These are phyloP conservation scores for Penicillium sp. DNA, from an alignment of 2,329 filamentous ascomycete species.

Conservation along the genomic window DNA sequence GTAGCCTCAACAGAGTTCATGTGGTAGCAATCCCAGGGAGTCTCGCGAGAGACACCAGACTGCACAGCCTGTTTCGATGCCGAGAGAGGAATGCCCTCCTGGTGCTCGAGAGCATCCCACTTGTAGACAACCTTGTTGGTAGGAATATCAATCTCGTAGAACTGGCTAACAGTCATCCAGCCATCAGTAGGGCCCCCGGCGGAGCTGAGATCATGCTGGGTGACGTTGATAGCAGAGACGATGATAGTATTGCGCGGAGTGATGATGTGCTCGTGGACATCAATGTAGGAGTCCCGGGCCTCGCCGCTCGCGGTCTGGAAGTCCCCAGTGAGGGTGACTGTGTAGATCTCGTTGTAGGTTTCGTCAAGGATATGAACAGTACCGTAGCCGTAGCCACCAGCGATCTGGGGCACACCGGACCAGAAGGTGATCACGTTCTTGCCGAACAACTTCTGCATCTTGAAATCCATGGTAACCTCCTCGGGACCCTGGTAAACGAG, in stretches of 20 bases:
- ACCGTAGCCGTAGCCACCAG: conserved; percentile 30
- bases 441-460: conserved; percentile 31
- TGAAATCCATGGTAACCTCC: conserved; percentile 31
- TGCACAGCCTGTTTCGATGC: conserved; percentile 14
- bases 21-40: conserved; percentile 38
- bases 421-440: conserved; percentile 37
- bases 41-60: conserved; percentile 10
- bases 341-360: conserved; percentile 36
- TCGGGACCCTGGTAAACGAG: conserved; percentile 36
- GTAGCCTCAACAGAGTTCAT: conserved; percentile 36
- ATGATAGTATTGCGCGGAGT: conserved; percentile 35
- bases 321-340: conserved; percentile 26
- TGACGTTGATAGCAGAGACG: conserved; percentile 37
- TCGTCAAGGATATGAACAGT: conserved; percentile 34
- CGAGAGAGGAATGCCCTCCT: conserved; percentile 29
- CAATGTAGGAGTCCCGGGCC: conserved; percentile 30
- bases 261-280: conserved; percentile 37
- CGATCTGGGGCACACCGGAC: conserved; percentile 28
- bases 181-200: conserved; percentile 31
- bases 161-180: conserved; percentile 35
- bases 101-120: conserved; percentile 37
- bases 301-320: conserved; percentile 25
- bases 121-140: conserved; percentile 34
- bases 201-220: conserved; percentile 31
- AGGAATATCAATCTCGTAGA: conserved; percentile 35